A percentile compares a stretch with the other conserved stretches of the same genome.
Conservation (phyloP, 1,284 basidiomycete species). For the Boletus smithii region DNA sequence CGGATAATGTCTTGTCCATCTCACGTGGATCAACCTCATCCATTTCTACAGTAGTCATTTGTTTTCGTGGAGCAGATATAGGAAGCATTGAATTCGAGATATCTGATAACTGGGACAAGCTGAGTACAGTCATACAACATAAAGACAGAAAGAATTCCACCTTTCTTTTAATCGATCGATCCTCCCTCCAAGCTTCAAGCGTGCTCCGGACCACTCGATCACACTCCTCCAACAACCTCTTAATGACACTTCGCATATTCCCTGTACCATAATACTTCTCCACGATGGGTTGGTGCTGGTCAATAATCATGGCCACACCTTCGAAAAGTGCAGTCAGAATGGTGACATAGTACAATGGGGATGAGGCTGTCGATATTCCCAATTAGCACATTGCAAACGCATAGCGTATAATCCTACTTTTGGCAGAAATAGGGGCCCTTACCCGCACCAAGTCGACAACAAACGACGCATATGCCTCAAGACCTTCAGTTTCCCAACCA, state of each 20-base stretch:
- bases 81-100: conserved; percentile 39
- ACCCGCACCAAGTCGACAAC: conserved; percentile 87
- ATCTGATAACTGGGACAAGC: conserved; percentile 45
- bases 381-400: conserved; percentile 8
- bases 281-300: conserved; percentile 95
- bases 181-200: conserved; percentile 87
- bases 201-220: conserved; percentile 79
- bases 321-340: conserved; percentile 90
- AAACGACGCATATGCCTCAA: conserved; percentile 92
- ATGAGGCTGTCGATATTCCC: conserved; percentile 59
- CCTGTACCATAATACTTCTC: conserved; percentile 94
- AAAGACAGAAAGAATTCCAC: conserved; percentile 36
- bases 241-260: conserved; percentile 81
- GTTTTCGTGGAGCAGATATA: conserved; percentile 38
- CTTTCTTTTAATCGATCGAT: conserved; percentile 72
- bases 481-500: conserved; percentile 86
- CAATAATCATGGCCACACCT: conserved; percentile 92
- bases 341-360: conserved; percentile 85
- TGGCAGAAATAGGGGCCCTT: conserved; percentile 70
- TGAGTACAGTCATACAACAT: conserved; percentile 5
- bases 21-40: conserved; percentile 80
- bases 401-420: conserved; percentile 52
- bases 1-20: conserved; percentile 84
- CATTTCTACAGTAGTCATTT: conserved; percentile 48
- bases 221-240: conserved; percentile 79